These are phyloP conservation scores for Oryza meridionalis DNA, from an alignment of 176 grass and related monocot species.

Conservation along the genomic window DNA sequence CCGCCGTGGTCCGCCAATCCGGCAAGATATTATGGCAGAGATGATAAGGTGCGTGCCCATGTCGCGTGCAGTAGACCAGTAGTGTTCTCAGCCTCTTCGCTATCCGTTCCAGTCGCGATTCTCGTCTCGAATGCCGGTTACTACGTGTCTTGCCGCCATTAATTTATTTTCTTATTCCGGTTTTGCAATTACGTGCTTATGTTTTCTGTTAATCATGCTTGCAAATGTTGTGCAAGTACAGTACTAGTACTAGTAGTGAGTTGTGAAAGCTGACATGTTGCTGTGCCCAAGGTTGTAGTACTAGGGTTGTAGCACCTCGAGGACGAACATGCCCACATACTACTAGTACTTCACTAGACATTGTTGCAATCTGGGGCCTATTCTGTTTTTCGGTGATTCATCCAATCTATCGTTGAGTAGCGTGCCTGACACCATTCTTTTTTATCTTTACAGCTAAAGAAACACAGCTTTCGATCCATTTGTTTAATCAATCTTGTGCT, in stretches of 20 bases:
- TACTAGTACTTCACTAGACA: no score
- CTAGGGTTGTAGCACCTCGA: conserved; percentile 21
- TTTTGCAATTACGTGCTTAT: no score
- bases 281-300: not conserved
- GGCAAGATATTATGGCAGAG: not conserved
- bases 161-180: no score
- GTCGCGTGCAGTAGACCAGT: not conserved
- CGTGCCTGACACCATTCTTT: not conserved
- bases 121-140: no score
- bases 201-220: no score
- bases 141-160: not conserved
- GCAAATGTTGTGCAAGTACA: no score
- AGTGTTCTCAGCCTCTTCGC: not conserved
- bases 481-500: not conserved
- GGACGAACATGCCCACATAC: conserved; percentile 44
- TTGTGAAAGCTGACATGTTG: not conserved
- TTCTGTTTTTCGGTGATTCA: conserved; percentile 3
- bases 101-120: not conserved
- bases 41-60: conserved; percentile 23
- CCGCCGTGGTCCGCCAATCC: conserved; percentile 14
- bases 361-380: not conserved
- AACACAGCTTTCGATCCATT: not conserved
- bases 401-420: not conserved
- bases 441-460: not conserved
- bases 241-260: not conserved